Conservation (phyloP, 148 eudicot genomes). For the Rhododendron griersonianum region DNA sequence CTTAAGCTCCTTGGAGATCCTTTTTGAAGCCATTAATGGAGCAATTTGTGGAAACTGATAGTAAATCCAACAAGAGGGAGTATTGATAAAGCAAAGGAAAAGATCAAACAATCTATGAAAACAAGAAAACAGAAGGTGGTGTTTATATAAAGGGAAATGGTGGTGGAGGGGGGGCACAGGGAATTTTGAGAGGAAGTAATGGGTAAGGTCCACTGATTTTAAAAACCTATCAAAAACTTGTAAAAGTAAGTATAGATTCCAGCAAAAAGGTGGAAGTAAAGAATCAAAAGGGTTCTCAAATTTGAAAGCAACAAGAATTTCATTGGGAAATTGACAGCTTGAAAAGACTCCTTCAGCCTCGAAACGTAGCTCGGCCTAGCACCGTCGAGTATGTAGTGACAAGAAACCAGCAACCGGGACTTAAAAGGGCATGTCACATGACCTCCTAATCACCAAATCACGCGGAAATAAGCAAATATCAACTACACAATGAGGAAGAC, state of each 20-base stretch:
- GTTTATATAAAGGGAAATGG: slow-evolving; percentile 3
- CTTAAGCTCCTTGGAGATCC: slow-evolving; percentile 68
- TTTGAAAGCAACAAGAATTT: slow-evolving; percentile 3
- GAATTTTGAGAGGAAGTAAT: neutral
- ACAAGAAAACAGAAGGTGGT: neutral
- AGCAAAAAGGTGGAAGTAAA: slow-evolving; percentile 12
- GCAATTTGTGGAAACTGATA: neutral
- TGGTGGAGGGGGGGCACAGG: neutral
- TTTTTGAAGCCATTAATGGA: slow-evolving; percentile 50
- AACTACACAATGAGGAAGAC: neutral
- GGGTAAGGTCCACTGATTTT: slow-evolving; percentile 13
- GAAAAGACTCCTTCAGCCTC: neutral
- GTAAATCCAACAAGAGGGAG: neutral
- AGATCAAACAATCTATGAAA: neutral
- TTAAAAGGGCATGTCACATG: neutral
- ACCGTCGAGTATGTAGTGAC: neutral
- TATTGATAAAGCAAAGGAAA: neutral
- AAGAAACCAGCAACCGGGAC: neutral
- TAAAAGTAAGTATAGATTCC: slow-evolving; percentile 36
- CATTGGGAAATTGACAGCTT: neutral
- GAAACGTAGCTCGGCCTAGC: neutral
- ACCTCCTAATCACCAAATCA: neutral
- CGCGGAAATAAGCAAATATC: neutral
- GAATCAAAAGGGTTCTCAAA: slow-evolving; percentile 26
- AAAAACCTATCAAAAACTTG: neutral